Evolutionary conservation across 2,329 filamentous ascomycete species (phyloP).

Genomic region (Alternaria triticimaculans): DNA sequence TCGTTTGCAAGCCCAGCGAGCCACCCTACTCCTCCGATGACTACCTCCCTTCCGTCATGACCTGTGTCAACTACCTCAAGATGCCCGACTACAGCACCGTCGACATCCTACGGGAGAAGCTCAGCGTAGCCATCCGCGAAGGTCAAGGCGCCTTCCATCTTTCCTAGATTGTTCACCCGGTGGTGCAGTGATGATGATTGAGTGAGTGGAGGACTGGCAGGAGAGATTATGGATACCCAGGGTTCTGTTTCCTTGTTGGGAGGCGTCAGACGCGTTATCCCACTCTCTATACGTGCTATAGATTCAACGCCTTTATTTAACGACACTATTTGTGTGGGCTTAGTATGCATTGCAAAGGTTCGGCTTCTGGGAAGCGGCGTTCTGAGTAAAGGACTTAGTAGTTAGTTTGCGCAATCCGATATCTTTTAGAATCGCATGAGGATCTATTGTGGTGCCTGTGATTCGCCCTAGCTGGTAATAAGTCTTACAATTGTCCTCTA

Average conservation of each 20-base stretch:
- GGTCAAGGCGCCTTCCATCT: conserved; percentile 98
- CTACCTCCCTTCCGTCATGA: conserved; percentile 99
- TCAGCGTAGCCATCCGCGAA: conserved; percentile 88
- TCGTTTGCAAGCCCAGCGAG: conserved; percentile 98
- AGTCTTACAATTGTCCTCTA: not conserved
- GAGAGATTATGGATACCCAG: conserved; percentile 4
- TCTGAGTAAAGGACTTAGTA: not conserved
- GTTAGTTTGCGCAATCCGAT: not conserved
- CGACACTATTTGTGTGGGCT: not conserved
- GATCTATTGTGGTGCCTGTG: not conserved
- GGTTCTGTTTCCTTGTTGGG: not conserved
- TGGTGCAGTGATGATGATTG: not conserved
- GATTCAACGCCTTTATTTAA: not conserved
- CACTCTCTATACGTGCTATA: not conserved
- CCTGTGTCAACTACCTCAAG: conserved; percentile 98
- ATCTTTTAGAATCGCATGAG: not conserved
- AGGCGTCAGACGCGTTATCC: not conserved
- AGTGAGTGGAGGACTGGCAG: not conserved
- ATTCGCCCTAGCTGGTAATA: accelerated
- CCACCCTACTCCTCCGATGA: conserved; percentile 92
- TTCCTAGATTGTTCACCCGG: conserved; percentile 62
- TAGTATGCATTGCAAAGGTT: not conserved
- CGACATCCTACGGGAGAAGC: conserved; percentile 76
- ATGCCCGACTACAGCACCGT: conserved; percentile 89
- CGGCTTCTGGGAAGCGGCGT: not conserved